These are phyloP conservation scores for Rhodamnia argentea DNA, from an alignment of 345 rosid species.

Conservation along the genomic window DNA sequence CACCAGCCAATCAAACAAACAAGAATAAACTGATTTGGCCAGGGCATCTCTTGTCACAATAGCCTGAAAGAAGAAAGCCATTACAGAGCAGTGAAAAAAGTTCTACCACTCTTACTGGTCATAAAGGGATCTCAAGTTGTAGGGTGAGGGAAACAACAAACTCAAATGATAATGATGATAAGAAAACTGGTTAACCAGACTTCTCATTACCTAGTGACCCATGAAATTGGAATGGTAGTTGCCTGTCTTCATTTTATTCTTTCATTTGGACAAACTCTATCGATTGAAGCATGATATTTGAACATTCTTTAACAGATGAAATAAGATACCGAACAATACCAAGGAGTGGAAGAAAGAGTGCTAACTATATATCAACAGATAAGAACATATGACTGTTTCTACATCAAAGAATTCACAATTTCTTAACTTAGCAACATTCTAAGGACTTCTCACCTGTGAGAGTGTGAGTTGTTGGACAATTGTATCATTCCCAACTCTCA, in stretches of 20 bases:
- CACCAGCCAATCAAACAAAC: conserved; percentile 93
- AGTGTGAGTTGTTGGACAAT: conserved; percentile 79
- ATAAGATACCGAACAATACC: not conserved
- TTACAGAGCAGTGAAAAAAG: not conserved
- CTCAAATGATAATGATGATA: not conserved
- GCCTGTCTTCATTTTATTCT: not conserved
- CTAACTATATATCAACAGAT: not conserved
- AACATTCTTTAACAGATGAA: not conserved
- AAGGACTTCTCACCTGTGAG: conserved; percentile 51
- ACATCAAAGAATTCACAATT: not conserved
- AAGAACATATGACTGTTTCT: not conserved
- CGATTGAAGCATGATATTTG: not conserved
- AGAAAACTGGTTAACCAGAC: not conserved
- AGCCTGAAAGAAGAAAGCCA: conserved; percentile 11
- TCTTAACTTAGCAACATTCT: not conserved
- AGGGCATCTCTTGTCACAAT: conserved; percentile 60
- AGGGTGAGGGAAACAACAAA: not conserved
- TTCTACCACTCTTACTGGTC: not conserved
- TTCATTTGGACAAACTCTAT: not conserved
- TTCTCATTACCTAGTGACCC: not conserved
- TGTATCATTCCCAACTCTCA: conserved; percentile 90
- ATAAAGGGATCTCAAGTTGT: not conserved
- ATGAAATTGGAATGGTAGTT: not conserved
- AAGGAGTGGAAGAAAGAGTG: not conserved
- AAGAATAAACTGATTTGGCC: conserved; percentile 90